Evolutionary conservation across 2,329 filamentous ascomycete genomes (phyloP).

Genomic region (Fusarium sterilihyphosum): DNA sequence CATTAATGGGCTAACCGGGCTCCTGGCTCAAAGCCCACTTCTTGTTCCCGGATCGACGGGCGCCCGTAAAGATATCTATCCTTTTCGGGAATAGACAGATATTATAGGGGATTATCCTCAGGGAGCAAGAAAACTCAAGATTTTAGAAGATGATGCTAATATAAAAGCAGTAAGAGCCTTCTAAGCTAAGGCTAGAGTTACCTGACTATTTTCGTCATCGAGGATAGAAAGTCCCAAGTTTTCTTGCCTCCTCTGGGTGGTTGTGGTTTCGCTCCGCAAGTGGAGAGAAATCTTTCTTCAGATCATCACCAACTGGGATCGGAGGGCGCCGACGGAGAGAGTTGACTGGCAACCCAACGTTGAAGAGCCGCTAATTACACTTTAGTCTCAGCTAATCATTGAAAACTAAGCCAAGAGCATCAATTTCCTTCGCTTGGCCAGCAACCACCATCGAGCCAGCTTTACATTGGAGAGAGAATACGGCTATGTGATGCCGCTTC

Average conservation of each 20-base stretch:
- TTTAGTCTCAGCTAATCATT: neutral
- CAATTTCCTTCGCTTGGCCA: neutral
- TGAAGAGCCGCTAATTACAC: constrained; percentile 8
- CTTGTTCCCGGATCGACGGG: constrained; percentile 25
- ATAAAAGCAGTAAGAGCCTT: neutral
- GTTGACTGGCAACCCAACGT: neutral
- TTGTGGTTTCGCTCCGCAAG: constrained; percentile 6
- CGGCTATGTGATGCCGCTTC: constrained; percentile 11
- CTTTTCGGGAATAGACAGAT: neutral
- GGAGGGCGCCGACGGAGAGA: constrained; percentile 28
- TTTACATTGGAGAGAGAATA: neutral
- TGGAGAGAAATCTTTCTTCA: neutral
- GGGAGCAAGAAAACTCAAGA: neutral
- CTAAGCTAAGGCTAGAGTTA: neutral
- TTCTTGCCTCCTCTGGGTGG: neutral
- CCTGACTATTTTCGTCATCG: neutral
- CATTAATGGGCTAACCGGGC: neutral
- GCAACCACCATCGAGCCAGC: neutral
- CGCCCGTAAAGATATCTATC: constrained; percentile 1
- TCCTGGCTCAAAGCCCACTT: constrained; percentile 24
- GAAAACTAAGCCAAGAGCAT: constrained; percentile 17
- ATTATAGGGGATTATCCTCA: neutral
- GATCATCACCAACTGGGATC: neutral
- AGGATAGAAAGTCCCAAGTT: neutral
- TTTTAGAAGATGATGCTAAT: neutral